Percentiles rank a stretch among this genome's conserved stretches.
These are phyloP conservation scores for Nigrograna mackinnonii DNA, from an alignment of 2,329 filamentous ascomycete genomes.

Conservation along the genomic window DNA sequence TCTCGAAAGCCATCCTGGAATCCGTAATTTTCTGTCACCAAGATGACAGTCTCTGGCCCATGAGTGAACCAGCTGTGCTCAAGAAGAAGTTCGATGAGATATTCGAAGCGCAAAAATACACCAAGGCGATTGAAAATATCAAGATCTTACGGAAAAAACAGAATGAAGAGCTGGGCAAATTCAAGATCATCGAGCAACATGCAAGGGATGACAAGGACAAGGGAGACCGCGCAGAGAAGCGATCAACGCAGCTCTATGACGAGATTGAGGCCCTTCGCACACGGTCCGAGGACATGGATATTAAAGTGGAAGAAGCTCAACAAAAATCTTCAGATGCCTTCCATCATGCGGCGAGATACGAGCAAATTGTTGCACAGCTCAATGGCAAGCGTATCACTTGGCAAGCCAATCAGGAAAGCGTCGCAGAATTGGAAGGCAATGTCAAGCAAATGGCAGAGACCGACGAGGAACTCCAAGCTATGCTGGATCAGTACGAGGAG, in stretches of 20 bases:
- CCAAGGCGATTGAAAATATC: conserved; percentile 95
- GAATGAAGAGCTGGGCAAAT: conserved; percentile 71
- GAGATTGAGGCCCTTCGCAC: conserved; percentile 61
- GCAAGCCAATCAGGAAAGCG: conserved; percentile 69
- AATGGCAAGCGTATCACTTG: conserved; percentile 77
- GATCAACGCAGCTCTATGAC: conserved; percentile 63
- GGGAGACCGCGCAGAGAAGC: conserved; percentile 63
- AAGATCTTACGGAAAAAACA: conserved; percentile 84
- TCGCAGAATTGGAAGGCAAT: conserved; percentile 70
- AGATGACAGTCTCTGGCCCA: conserved; percentile 95
- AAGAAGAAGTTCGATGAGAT: conserved; percentile 98
- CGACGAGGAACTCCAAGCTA: conserved; percentile 73
- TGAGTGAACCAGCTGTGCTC: conserved; percentile 81
- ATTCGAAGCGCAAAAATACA: conserved; percentile 96
- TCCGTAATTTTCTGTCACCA: conserved; percentile 99
- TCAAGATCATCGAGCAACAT: conserved; percentile 75
- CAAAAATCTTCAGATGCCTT: conserved; percentile 67
- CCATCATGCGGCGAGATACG: conserved; percentile 73
- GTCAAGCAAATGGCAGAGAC: conserved; percentile 78
- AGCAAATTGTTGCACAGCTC: conserved; percentile 74
- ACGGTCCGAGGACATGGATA: conserved; percentile 31
- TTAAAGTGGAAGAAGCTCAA: conserved; percentile 36
- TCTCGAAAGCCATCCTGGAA: conserved; percentile 87
- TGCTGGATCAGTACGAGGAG: conserved; percentile 77
- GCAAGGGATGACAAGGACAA: conserved; percentile 84